Base-by-base conservation (phyloP, 306 rosid species). In the Luffa acutangula region DNA sequence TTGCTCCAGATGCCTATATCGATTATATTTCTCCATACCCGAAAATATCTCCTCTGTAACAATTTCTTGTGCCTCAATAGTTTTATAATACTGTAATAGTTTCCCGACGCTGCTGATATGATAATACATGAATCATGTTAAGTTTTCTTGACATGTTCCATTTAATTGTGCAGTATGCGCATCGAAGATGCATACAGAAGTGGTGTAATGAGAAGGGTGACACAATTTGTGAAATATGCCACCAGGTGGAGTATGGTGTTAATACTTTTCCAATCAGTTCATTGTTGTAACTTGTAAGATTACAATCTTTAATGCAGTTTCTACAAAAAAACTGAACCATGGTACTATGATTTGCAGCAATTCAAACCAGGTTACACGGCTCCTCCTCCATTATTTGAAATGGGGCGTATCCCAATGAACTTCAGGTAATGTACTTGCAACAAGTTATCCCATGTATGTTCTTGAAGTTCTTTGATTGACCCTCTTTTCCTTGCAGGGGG, bases 161-260 rank as follows among this genome's bases (percentile, higher is more conserved):
- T 74, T 49, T 41, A 59, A 20, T 77, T 84, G 87, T 87, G 90
- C 91, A 96, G 99, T 96, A 91, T 6, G 99, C 98, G 4, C 99
- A 96, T 87, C 89, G 98, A 42, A 88, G 87, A 83, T 96, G 99
- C 72, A 83, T 96, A 79, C 99, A 96, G 75, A 83, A 89, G 80
- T 96, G 99, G 99, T 96, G 99, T 75, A 88, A 96, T 79, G 99
- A 93, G 88, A 96, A 96, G 84, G 97, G 99, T 43, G 91, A 96
- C 84, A 93, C 94, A 48, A 76, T 83, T 21, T 96, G 99, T 81
- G 99, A 96, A 89, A 96, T 96, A 86, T 96, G 99, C 87, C 98
- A 87, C 75, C 94, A 95, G 97, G 99, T 91, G 83, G 70, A 79
- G 81, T 82, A 21, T 56, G 33, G n/a, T 73, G 46, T 17, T 41